These are phyloP conservation scores for Tephrocybe sp. DNA, from an alignment of 768 basidiomycete species.

Conservation along the genomic window DNA sequence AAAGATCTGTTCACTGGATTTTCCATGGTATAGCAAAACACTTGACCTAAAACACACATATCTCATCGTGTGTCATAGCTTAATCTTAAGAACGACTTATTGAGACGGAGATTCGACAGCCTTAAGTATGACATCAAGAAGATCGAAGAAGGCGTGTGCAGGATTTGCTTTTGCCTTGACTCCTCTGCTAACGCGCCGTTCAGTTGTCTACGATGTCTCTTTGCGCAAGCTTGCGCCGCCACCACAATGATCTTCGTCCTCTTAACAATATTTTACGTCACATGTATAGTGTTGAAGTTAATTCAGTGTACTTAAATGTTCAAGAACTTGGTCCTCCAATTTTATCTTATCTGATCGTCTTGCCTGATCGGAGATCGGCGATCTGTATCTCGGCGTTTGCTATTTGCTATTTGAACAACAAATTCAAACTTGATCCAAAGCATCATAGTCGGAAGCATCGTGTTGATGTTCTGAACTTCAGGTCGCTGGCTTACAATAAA, in stretches of 20 bases:
- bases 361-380: conserved; percentile 3
- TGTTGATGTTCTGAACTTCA: conserved; percentile 15
- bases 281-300: not conserved
- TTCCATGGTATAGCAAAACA: conserved; percentile 58
- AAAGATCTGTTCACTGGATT: conserved; percentile 84
- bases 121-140: conserved; percentile 88
- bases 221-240: conserved; percentile 54
- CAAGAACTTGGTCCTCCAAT: too few species aligned
- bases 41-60: not conserved
- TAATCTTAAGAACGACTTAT: conserved; percentile 76
- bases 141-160: conserved; percentile 72
- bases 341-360: conserved; percentile 12
- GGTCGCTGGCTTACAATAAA: conserved; percentile 24
- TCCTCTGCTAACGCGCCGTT: not conserved
- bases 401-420: conserved; percentile 13
- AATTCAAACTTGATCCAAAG: conserved; percentile 14
- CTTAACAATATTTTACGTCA: not conserved
- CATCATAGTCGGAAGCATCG: conserved; percentile 15
- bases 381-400: conserved; percentile 14
- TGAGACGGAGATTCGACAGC: conserved; percentile 76
- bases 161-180: not conserved
- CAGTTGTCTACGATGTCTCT: conserved; percentile 86
- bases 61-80: conserved; percentile 40
- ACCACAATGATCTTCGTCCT: not conserved
- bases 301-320: too few species aligned